Percentiles rank a stretch among this genome's conserved stretches.
These are phyloP conservation scores for Ustilago bromivora DNA, from an alignment of 1,284 basidiomycete species.

Conservation along the genomic window DNA sequence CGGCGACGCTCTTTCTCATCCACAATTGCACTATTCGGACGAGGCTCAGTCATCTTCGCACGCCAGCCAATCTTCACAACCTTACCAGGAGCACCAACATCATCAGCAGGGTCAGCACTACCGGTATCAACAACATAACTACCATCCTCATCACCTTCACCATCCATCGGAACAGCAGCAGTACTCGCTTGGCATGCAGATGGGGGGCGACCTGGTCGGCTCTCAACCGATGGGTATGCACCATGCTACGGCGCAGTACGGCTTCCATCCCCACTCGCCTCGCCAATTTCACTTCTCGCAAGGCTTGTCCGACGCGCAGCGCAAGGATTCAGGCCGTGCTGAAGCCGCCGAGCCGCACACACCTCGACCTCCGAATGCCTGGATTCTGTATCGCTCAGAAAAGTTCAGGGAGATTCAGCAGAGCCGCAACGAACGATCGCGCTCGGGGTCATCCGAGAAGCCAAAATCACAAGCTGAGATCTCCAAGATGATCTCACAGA, in stretches of 20 bases:
- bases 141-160: conserved; percentile 12
- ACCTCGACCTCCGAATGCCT: conserved; percentile 86
- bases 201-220: conserved; percentile 18
- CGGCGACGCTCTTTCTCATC: conserved; percentile 8
- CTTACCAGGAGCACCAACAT: neutral
- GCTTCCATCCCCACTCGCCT: conserved; percentile 9
- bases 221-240: conserved; percentile 13
- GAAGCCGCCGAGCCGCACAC: conserved; percentile 69
- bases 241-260: conserved; percentile 3
- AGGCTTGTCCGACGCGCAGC: conserved; percentile 11
- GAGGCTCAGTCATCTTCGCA: conserved; percentile 13
- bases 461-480: conserved; percentile 78
- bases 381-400: conserved; percentile 88
- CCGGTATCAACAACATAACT: conserved; percentile 7
- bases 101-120: conserved; percentile 3
- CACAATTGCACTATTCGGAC: conserved; percentile 13
- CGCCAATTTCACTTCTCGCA: conserved; percentile 13
- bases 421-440: conserved; percentile 70
- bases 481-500: conserved; percentile 77
- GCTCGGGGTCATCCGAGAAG: conserved; percentile 66
- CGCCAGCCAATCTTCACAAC: conserved; percentile 16
- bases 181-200: conserved; percentile 17
- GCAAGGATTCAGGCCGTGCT: conserved; percentile 2
- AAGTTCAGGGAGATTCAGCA: conserved; percentile 72
- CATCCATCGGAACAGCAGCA: conserved; percentile 16